These are phyloP conservation scores for Zygoascus sp. DNA, from an alignment of 1,139 yeast genomes.

Conservation along the genomic window DNA sequence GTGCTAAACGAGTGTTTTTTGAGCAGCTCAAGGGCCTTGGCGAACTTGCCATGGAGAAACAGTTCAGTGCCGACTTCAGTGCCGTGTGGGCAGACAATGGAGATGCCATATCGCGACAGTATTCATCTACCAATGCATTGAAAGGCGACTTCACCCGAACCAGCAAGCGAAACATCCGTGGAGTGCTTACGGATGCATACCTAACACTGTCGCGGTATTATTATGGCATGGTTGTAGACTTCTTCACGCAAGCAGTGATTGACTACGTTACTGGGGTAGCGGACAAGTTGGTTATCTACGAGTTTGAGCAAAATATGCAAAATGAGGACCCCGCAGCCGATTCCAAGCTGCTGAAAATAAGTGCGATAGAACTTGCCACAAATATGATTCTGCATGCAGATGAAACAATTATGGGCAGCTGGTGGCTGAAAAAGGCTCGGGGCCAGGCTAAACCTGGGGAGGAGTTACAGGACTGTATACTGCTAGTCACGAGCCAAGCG, in stretches of 20 bases:
- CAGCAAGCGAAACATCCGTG: constrained; percentile 38
- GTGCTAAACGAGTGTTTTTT: constrained; percentile 31
- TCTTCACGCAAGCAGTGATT: constrained; percentile 40
- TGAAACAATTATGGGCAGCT: constrained; percentile 21
- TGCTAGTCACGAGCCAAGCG: constrained; percentile 24
- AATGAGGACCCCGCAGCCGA: constrained; percentile 33
- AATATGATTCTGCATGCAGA: constrained; percentile 19
- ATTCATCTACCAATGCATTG: constrained; percentile 42
- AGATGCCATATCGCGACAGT: constrained; percentile 42
- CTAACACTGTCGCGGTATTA: constrained; percentile 40
- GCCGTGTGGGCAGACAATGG: constrained; percentile 46
- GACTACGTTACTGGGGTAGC: constrained; percentile 39
- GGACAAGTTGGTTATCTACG: constrained; percentile 35
- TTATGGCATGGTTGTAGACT: constrained; percentile 41
- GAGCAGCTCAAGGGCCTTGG: constrained; percentile 29
- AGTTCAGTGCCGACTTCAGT: constrained; percentile 25
- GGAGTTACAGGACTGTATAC: constrained; percentile 21
- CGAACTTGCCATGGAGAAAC: constrained; percentile 12
- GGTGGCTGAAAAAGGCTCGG: constrained; percentile 25
- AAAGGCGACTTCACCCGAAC: constrained; percentile 45
- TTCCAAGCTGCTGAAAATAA: constrained; percentile 25
- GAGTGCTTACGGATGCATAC: constrained; percentile 41
- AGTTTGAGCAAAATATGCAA: constrained; percentile 36
- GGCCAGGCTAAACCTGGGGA: neutral
- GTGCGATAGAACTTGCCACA: constrained; percentile 25